Base-by-base conservation (phyloP, 2,329 filamentous ascomycete species). In the Fusarium newnesense region DNA sequence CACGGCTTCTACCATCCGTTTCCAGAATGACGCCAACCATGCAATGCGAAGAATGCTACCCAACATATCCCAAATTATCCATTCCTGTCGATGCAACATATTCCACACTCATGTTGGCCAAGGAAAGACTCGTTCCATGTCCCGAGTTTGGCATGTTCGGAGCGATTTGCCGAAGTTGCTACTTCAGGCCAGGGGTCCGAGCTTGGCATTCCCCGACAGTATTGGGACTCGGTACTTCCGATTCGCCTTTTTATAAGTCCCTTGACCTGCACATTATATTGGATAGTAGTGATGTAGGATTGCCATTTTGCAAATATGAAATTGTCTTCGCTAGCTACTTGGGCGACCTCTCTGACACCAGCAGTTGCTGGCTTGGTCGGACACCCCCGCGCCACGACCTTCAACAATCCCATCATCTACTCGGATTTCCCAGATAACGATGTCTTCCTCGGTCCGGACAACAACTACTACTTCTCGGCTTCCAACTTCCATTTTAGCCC, bases 401-500 rank as follows among this genome's bases (percentile, higher is more conserved):
- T 70, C 9, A 54, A 66, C 4, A 89, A 89, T 72, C 88, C 87
- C 0, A 81, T 89, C n/a, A 78, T 89, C 5, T 90, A 85, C 81
- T 81, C 87, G 60, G 88, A 90, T 72, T 83, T 88, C 40, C 84
- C 88, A 0, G 88, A 90, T 70, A 81, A 87, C 24, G 88, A 90
- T 72, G 81, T 90, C 21, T 85, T 87, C 72, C 83, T 86, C 11
- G 83, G 87, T 1, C 82, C 83, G 7, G 83, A 87, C 69, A 83
- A 83, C 5, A 87, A 78, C 49, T 90, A 84, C 77, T 90, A 89
- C 78, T 87, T 86, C 73, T 87, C 86, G 0, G 86, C 88, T 2
- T 90, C 88, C 3, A 89, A 84, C 11, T 87, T 90, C 75, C 86
- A 87, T 58, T 90, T 86, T 75, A 88, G 85, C 16, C 85, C 88